Percentiles rank a stretch among this genome's conserved stretches.
These are phyloP conservation scores for Alloteropsis semialata DNA, from an alignment of 176 grass and related monocot genomes.

Conservation along the genomic window DNA sequence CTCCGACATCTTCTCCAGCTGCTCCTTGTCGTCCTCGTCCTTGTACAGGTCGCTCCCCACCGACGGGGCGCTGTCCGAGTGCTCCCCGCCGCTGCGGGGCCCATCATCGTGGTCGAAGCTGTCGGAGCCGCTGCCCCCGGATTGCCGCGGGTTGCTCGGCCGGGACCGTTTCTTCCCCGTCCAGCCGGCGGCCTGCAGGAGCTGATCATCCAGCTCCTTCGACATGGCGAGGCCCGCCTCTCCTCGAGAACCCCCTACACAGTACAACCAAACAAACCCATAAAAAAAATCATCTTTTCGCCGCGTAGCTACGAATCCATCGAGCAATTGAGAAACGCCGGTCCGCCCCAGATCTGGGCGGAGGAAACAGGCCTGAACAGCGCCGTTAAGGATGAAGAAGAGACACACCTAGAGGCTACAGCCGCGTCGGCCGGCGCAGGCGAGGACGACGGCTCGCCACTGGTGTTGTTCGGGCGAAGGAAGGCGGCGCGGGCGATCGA, in stretches of 20 bases:
- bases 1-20: slow-evolving; percentile 71
- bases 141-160: slow-evolving; percentile 31
- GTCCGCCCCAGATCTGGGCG: slow-evolving; percentile 2
- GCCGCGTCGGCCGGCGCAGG: background rate
- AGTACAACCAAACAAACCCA: background rate
- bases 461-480: background rate
- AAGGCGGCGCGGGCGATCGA: background rate
- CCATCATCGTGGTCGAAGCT: slow-evolving; percentile 38
- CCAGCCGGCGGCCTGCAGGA: slow-evolving; percentile 78
- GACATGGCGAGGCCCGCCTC: slow-evolving; percentile 31
- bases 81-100: slow-evolving; percentile 38
- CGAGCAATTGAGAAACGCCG: background rate
- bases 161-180: slow-evolving; percentile 45
- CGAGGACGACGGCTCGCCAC: background rate
- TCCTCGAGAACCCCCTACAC: slow-evolving; percentile 3
- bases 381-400: background rate
- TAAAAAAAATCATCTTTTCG: background rate
- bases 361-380: background rate
- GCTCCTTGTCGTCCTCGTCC: slow-evolving; percentile 85
- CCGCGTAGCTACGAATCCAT: background rate
- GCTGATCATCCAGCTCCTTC: slow-evolving; percentile 60
- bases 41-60: slow-evolving; percentile 92
- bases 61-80: slow-evolving; percentile 74
- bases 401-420: slow-evolving; percentile 1
- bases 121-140: slow-evolving; percentile 59